Conservation (phyloP, 768 basidiomycete genomes). For the Arthromyces matolae region DNA sequence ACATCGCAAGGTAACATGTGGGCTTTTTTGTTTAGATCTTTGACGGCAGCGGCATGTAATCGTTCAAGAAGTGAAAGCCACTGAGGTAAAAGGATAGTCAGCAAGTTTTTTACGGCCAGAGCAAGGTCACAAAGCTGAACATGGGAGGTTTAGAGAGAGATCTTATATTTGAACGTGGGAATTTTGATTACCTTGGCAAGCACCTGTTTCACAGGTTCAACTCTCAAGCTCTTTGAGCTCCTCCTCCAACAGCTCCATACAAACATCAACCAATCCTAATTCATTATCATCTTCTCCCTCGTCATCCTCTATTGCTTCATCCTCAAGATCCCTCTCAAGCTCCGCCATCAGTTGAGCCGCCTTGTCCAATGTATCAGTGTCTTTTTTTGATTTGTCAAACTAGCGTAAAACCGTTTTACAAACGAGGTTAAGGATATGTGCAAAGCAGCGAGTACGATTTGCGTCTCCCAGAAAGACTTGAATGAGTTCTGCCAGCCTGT, state of each 20-base stretch:
- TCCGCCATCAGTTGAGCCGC: not conserved
- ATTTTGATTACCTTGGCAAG: constrained; percentile 26
- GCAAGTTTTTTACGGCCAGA: too few species aligned
- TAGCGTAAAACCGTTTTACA: constrained; percentile 27
- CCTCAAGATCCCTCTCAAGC: not conserved
- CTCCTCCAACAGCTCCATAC: constrained; percentile 10
- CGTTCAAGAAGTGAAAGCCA: constrained; percentile 17
- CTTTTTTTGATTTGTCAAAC: constrained; percentile 28
- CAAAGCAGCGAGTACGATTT: constrained; percentile 31
- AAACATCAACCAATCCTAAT: constrained; percentile 9
- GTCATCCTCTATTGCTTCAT: constrained; percentile 17
- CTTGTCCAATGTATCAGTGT: not conserved
- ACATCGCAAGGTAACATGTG: constrained; percentile 31
- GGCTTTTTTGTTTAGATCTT: constrained; percentile 8
- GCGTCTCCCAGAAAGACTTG: constrained; percentile 17
- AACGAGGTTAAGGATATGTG: constrained; percentile 35
- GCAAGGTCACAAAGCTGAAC: too few species aligned
- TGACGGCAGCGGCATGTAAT: constrained; percentile 2
- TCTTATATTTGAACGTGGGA: too few species aligned
- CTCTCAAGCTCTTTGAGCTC: constrained; percentile 12
- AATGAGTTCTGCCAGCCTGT: constrained; percentile 20
- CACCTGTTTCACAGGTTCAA: constrained; percentile 17
- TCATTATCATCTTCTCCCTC: constrained; percentile 10
- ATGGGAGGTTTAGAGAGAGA: too few species aligned
- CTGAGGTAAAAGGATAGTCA: constrained; percentile 25